Conservation (phyloP, 2,329 filamentous ascomycete species). For the Xylariaceae sp. region DNA sequence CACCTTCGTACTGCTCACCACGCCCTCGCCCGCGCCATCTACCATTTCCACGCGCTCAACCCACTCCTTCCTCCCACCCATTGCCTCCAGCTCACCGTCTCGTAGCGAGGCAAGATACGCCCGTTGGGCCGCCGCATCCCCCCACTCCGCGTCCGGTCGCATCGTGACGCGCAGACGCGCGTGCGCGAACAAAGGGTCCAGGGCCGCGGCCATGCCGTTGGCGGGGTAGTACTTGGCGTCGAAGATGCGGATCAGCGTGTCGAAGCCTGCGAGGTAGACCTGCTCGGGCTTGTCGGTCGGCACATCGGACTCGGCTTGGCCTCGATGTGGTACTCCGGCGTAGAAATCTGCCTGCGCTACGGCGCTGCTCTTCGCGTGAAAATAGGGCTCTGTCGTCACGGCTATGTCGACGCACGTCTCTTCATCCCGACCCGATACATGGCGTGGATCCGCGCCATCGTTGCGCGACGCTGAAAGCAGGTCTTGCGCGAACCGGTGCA, state of each 20-base stretch:
- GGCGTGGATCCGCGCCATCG: background rate
- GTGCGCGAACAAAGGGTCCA: conserved; percentile 60
- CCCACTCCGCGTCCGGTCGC: conserved; percentile 59
- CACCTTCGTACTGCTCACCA: conserved; percentile 59
- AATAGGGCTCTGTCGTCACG: conserved; percentile 68
- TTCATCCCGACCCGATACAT: background rate
- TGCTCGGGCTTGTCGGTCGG: conserved; percentile 38
- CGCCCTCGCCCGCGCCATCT: conserved; percentile 33
- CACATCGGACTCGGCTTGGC: background rate
- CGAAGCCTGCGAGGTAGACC: conserved; percentile 69
- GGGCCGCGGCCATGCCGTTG: conserved; percentile 44
- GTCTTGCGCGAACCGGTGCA: conserved; percentile 63
- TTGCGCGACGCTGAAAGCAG: conserved; percentile 30
- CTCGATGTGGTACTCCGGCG: conserved; percentile 4
- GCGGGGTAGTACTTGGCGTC: conserved; percentile 66
- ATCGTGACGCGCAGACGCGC: conserved; percentile 61
- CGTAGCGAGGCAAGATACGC: conserved; percentile 49
- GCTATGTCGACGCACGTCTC: conserved; percentile 55
- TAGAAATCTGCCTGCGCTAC: conserved; percentile 48
- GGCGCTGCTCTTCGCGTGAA: conserved; percentile 64
- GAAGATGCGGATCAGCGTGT: conserved; percentile 70
- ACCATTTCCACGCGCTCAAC: conserved; percentile 56
- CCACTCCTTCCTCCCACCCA: conserved; percentile 58
- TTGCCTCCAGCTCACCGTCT: conserved; percentile 40
- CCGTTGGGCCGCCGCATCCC: conserved; percentile 48